These are phyloP conservation scores for Gracilaria gracilis DNA, from an alignment of 23 red algal species.

Conservation along the genomic window DNA sequence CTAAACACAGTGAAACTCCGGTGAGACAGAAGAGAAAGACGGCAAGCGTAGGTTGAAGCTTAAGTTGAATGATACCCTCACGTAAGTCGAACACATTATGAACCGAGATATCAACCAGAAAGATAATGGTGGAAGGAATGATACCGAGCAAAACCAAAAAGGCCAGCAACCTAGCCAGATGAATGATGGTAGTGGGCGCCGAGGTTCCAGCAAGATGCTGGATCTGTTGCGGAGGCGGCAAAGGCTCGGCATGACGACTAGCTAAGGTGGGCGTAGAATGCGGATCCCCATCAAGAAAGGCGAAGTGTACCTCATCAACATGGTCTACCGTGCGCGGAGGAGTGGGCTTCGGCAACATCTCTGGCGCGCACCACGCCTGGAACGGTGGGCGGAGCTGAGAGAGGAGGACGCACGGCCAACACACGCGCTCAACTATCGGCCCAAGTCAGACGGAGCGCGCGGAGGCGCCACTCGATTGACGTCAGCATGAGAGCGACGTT, in stretches of 20 bases:
- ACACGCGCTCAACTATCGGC: neutral
- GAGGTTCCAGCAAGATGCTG: constrained; percentile 69
- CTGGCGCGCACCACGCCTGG: neutral
- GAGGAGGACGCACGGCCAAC: neutral
- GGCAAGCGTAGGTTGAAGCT: constrained; percentile 21
- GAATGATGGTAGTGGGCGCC: constrained; percentile 39
- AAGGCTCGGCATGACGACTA: neutral
- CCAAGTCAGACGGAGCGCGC: neutral
- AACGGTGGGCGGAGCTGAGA: neutral
- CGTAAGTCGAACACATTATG: constrained; percentile 74
- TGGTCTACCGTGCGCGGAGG: constrained; percentile 39
- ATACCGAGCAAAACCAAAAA: constrained; percentile 93
- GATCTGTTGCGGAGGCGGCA: constrained; percentile 16
- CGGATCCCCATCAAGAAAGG: constrained; percentile 75
- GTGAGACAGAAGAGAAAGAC: constrained; percentile 80
- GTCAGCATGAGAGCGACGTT: no score
- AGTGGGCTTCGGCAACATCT: constrained; percentile 1
- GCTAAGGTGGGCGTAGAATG: constrained; percentile 29
- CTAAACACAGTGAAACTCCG: constrained; percentile 81
- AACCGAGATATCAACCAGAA: constrained; percentile 90
- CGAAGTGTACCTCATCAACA: constrained; percentile 81
- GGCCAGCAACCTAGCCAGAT: constrained; percentile 67
- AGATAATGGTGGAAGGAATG: constrained; percentile 91
- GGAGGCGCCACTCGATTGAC: no score
- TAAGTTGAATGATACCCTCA: constrained; percentile 47